A percentile compares a stretch with the other conserved stretches of the same genome.
These are phyloP conservation scores for Ogataea kodamae DNA, from an alignment of 805 yeast genomes.

Conservation along the genomic window DNA sequence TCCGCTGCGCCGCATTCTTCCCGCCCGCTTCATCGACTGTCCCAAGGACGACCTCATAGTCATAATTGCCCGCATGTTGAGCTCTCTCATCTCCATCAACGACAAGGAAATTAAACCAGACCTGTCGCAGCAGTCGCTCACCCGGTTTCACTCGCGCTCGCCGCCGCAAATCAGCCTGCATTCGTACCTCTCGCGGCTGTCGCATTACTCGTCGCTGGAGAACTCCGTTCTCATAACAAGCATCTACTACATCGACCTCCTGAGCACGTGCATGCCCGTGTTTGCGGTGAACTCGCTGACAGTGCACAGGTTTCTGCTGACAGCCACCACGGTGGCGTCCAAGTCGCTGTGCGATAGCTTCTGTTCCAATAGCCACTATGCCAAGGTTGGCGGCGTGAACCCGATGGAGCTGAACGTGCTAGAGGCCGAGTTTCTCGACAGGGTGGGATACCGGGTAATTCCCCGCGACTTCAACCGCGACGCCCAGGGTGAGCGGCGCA, in stretches of 20 bases:
- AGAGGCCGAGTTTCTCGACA: constrained; percentile 79
- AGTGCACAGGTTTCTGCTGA: constrained; percentile 84
- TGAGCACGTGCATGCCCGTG: constrained; percentile 70
- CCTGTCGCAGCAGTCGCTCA: constrained; percentile 45
- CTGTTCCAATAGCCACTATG: constrained; percentile 90
- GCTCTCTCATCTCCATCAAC: constrained; percentile 69
- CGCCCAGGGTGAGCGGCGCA: constrained; percentile 24
- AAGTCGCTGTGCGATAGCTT: constrained; percentile 92
- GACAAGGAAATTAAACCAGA: constrained; percentile 42
- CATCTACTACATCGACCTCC: constrained; percentile 85
- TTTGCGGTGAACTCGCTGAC: constrained; percentile 89
- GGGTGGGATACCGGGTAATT: constrained; percentile 75
- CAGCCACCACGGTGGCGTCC: constrained; percentile 87
- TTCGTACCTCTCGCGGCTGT: constrained; percentile 70
- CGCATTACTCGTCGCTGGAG: constrained; percentile 82
- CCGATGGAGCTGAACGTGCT: constrained; percentile 77
- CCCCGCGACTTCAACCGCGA: constrained; percentile 47
- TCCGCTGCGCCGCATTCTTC: constrained; percentile 31
- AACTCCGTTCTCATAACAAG: constrained; percentile 77
- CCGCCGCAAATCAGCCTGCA: constrained; percentile 85
- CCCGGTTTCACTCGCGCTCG: constrained; percentile 89
- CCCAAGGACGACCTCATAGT: constrained; percentile 66
- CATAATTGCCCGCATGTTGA: constrained; percentile 75
- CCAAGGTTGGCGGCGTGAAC: constrained; percentile 93
- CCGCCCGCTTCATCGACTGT: constrained; percentile 58